These are phyloP conservation scores for Magnaporthales sp. DNA, from an alignment of 2,329 filamentous ascomycete species.

Conservation along the genomic window DNA sequence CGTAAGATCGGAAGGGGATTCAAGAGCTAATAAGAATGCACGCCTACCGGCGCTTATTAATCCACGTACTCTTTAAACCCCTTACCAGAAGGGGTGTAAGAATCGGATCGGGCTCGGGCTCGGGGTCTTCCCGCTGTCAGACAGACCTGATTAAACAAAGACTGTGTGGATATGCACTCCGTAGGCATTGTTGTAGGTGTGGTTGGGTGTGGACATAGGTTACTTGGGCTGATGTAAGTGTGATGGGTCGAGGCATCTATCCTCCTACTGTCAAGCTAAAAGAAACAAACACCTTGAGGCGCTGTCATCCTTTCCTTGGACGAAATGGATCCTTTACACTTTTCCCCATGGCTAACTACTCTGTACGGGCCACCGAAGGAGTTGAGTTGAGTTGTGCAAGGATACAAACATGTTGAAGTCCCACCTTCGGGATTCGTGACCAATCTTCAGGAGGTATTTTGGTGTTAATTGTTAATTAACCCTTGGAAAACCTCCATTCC, in stretches of 20 bases:
- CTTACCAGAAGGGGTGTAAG: neutral
- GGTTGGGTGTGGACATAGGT: neutral
- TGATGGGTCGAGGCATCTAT: neutral
- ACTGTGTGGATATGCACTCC: neutral
- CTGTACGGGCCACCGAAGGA: neutral
- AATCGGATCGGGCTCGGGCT: neutral
- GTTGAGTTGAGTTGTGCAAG: neutral
- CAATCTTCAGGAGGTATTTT: neutral
- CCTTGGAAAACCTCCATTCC: neutral
- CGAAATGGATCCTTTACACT: no score
- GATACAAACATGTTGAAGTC: neutral
- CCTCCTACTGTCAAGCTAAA: no score
- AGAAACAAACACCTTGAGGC: no score
- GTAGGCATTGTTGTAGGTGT: neutral
- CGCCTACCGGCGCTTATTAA: neutral
- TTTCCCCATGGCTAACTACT: neutral
- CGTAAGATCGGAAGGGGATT: neutral
- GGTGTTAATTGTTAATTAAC: neutral
- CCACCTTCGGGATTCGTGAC: neutral
- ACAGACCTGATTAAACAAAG: neutral
- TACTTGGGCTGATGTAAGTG: neutral
- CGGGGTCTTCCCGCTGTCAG: neutral
- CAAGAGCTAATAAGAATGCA: neutral
- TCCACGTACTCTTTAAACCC: neutral
- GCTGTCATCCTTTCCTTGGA: neutral